phyloP scores from a whole-genome alignment of 1,284 basidiomycete genomes.

The Ganoderma sinense region DNA sequence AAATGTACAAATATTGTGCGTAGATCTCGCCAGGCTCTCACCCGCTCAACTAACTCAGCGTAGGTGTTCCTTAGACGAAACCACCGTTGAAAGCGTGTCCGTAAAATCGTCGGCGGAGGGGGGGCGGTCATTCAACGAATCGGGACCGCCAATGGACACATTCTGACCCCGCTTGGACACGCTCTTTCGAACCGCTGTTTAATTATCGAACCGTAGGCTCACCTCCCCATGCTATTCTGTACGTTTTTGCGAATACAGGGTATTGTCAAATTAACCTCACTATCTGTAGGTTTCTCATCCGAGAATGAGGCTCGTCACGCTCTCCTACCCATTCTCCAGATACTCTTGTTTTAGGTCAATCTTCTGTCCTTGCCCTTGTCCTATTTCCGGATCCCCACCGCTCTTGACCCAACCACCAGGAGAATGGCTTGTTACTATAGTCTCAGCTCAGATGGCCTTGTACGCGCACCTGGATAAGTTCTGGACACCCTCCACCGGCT shows the following conservation, averaged over 20 bases:
- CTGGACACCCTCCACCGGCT: neutral
- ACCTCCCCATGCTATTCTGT: neutral
- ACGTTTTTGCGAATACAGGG: neutral
- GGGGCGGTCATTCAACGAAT: no score
- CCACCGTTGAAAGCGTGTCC: neutral
- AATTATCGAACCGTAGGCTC: neutral
- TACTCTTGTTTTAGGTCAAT: neutral
- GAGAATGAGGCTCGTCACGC: neutral
- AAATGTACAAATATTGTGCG: neutral
- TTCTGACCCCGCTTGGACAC: no score
- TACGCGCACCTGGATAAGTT: neutral
- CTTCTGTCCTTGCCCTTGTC: neutral
- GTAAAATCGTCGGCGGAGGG: no score
- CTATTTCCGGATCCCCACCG: neutral
- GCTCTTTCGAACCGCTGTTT: no score
- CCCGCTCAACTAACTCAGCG: neutral
- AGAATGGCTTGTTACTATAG: no score
- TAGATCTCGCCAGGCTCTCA: neutral
- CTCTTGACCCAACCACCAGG: neutral
- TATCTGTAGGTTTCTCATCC: neutral
- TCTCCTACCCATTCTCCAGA: neutral
- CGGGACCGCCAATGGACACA: no score
- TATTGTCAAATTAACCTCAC: neutral
- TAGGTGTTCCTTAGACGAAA: neutral
- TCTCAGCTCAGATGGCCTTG: neutral